Evolutionary conservation across 768 basidiomycete genomes (phyloP).

Genomic region (Suillus sp.): DNA sequence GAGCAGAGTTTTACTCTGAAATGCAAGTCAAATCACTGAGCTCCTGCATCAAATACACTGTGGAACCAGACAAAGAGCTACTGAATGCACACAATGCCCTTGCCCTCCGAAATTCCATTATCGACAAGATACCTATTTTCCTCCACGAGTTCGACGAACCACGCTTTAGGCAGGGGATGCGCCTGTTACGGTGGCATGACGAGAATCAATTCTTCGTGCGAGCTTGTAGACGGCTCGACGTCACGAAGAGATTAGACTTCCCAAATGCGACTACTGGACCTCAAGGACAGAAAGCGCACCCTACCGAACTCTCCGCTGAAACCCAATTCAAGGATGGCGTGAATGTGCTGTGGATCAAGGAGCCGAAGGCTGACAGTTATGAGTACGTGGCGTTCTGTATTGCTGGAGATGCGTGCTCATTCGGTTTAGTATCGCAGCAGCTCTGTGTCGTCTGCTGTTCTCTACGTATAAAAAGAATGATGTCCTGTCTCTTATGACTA

Average conservation of each 20-base stretch:
- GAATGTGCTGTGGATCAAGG: conserved; percentile 66
- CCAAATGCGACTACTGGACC: conserved; percentile 31
- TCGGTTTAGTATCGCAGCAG: conserved; percentile 68
- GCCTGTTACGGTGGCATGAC: conserved; percentile 59
- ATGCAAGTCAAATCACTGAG: conserved; percentile 75
- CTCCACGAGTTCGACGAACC: conserved; percentile 79
- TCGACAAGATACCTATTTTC: conserved; percentile 84
- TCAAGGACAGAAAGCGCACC: conserved; percentile 25
- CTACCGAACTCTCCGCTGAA: conserved; percentile 64
- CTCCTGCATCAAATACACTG: conserved; percentile 70
- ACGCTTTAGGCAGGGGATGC: conserved; percentile 45
- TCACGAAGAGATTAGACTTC: conserved; percentile 58
- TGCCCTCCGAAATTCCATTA: conserved; percentile 58
- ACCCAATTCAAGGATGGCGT: conserved; percentile 50
- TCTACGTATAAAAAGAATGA: conserved; percentile 78
- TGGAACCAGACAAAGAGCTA: conserved; percentile 46
- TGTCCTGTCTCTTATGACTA: conserved; percentile 83
- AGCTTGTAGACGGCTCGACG: conserved; percentile 58
- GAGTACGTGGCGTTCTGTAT: conserved; percentile 56
- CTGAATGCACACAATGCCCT: conserved; percentile 36
- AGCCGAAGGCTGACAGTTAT: conserved; percentile 77
- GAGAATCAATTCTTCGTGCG: conserved; percentile 64
- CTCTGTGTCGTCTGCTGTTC: conserved; percentile 76
- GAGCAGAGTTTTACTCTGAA: conserved; percentile 64
- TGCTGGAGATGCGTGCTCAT: conserved; percentile 10